Evolutionary conservation across 352 stramenopile genomes (phyloP).

Genomic region (Phytophthora palmivora): DNA sequence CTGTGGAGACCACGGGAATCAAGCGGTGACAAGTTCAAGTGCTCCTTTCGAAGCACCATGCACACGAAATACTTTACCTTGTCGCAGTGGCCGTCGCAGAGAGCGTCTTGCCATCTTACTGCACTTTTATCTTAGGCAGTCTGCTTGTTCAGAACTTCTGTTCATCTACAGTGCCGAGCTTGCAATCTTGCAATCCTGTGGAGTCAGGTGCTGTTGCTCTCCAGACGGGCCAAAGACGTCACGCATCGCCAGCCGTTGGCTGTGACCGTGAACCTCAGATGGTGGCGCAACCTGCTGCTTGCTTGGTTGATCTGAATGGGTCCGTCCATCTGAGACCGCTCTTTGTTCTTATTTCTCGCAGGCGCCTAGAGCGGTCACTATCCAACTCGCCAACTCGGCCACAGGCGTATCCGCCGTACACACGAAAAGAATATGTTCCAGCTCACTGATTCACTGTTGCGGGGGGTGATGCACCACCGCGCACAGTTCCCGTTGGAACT

Average conservation of each 20-base stretch:
- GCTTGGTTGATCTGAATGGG: constrained; percentile 23
- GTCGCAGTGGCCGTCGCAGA: background rate
- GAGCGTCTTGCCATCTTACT: background rate
- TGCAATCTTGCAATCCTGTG: constrained; percentile 6
- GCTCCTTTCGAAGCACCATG: constrained; percentile 13
- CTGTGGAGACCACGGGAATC: constrained; percentile 11
- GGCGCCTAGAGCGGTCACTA: constrained; percentile 24
- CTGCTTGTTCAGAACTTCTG: background rate
- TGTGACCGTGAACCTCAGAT: constrained; percentile 26
- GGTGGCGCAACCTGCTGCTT: constrained; percentile 32
- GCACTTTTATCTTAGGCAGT: background rate
- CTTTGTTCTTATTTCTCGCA: constrained; percentile 32
- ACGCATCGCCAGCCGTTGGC: constrained; percentile 18
- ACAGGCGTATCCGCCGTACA: constrained; percentile 28
- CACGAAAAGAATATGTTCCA: constrained; percentile 31
- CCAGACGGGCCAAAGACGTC: constrained; percentile 26
- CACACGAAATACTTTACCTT: constrained; percentile 6
- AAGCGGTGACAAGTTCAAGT: constrained; percentile 27
- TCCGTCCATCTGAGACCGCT: constrained; percentile 30
- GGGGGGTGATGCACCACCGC: constrained; percentile 31
- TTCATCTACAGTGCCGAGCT: constrained; percentile 1
- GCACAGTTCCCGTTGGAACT: constrained; percentile 36
- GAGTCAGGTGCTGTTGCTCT: background rate
- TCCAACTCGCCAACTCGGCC: constrained; percentile 28
- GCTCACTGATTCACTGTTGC: constrained; percentile 33